phyloP scores from a whole-genome alignment of 352 stramenopile genomes.

The Globisporangium cederbergense region DNA sequence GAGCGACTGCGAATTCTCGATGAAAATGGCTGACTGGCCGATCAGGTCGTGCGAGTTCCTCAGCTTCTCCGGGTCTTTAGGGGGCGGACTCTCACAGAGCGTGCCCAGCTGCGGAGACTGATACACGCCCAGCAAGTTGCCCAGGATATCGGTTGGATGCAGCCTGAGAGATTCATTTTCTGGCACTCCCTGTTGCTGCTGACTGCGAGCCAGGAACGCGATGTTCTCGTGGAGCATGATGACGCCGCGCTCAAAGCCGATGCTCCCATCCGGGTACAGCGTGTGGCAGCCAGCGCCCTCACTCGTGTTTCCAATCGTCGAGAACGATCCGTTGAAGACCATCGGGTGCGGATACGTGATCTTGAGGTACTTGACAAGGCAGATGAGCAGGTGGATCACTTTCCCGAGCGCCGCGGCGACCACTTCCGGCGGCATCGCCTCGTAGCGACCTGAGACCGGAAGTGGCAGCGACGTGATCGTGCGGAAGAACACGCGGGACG shows the following conservation, averaged over 20 bases:
- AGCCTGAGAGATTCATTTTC: conserved; percentile 11
- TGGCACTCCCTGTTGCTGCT: conserved; percentile 17
- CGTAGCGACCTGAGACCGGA: conserved; percentile 67
- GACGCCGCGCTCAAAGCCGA: conserved; percentile 71
- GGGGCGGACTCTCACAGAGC: conserved; percentile 29
- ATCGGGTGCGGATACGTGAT: conserved; percentile 80
- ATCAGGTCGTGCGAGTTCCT: conserved; percentile 21
- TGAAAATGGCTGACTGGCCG: conserved; percentile 26
- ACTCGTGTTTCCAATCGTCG: conserved; percentile 76
- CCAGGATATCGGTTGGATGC: conserved; percentile 55
- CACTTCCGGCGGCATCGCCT: conserved; percentile 71
- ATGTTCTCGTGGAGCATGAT: conserved; percentile 81
- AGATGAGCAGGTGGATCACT: conserved; percentile 70
- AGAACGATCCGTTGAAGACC: conserved; percentile 85
- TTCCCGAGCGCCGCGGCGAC: conserved; percentile 67
- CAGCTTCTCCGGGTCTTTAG: conserved; percentile 15
- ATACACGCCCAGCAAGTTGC: conserved; percentile 65
- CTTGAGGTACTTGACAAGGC: conserved; percentile 66
- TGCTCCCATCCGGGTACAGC: conserved; percentile 76
- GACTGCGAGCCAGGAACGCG: conserved; percentile 44
- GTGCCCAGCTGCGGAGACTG: conserved; percentile 35
- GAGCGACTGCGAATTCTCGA: conserved; percentile 50
- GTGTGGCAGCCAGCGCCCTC: conserved; percentile 79
- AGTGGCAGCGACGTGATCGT: conserved; percentile 68
- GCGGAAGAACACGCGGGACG: conserved; percentile 40